Evolutionary conservation across 345 rosid genomes (phyloP).

Genomic region (Lepidium aucheri): DNA sequence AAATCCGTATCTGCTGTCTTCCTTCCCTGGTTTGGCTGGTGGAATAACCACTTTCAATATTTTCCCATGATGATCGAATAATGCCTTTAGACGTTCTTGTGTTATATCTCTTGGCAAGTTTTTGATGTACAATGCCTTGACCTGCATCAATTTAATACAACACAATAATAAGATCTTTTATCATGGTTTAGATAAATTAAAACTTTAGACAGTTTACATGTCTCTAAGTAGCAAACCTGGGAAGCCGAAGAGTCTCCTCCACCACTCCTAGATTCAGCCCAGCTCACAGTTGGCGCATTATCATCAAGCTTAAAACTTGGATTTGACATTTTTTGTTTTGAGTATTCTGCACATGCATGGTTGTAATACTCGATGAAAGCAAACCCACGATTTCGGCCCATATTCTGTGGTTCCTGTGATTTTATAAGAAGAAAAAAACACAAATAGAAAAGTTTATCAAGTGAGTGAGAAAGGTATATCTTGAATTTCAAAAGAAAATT

Average conservation of each 20-base stretch:
- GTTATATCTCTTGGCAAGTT: slow-evolving; percentile 76
- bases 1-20: slow-evolving; percentile 79
- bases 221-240: slow-evolving; percentile 45
- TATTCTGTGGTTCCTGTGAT: slow-evolving; percentile 62
- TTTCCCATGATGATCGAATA: slow-evolving; percentile 80
- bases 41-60: slow-evolving; percentile 79
- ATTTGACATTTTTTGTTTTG: slow-evolving; percentile 75
- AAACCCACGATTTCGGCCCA: slow-evolving; percentile 73
- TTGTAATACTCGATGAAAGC: slow-evolving; percentile 84
- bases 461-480: background rate
- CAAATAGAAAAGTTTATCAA: background rate
- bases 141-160: slow-evolving; percentile 36
- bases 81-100: slow-evolving; percentile 59
- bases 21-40: slow-evolving; percentile 80
- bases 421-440: background rate
- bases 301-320: slow-evolving; percentile 76
- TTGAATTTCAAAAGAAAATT: background rate
- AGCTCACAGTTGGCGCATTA: slow-evolving; percentile 89
- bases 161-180: background rate
- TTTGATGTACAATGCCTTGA: slow-evolving; percentile 82
- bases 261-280: slow-evolving; percentile 89
- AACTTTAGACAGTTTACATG: background rate
- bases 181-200: background rate
- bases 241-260: slow-evolving; percentile 65
- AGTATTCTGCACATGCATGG: slow-evolving; percentile 87